Base-by-base conservation (phyloP, 306 rosid species). In the Acmispon strigosus region DNA sequence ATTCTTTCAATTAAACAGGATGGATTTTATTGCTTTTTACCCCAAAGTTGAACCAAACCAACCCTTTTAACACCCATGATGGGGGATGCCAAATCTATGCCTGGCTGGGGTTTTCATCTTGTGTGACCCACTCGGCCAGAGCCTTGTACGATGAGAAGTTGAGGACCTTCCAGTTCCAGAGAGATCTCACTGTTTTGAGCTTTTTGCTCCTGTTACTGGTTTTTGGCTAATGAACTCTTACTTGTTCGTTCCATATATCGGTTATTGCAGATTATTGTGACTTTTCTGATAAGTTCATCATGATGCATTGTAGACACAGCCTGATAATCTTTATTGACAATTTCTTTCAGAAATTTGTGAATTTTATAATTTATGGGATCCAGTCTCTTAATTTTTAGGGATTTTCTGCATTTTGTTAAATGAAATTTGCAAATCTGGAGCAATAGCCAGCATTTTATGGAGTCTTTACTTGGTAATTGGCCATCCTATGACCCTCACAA, bases 401-500 rank as follows among this genome's bases (percentile, higher is more conserved):
- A 29, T 71, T 44, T 57, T 56, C 56, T 56, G 4, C 13, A 10
- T 56, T 43, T 29, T 43, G 1, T 27, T 29, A 1, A 36, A 27
- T 45, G 47, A 37, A 29, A 44, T 71, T 41, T n/a, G n/a, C n/a
- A 55, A 79, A 18, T 61, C 45, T 57, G 76, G 41, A 22, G 74
- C 80, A 62, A 52, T 32, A 60, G 9, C n/a, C 47, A 18, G 10
- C 69, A 39, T 63, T 72, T 42, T 5, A 93, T 90, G 98, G 98
- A 91, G 52, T 90, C 96, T 72, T 17, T 83, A 42, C 87, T 90
- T 45, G 96, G 97, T 14, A 88, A 93, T 88, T 87, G 80, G 92
- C 97, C 97, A 54, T 90, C 98, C 3, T 80, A 80, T 39, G 88
- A 93, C 82, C 96, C 98, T 58, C 90, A 93, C 82, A 93, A 93